These are phyloP conservation scores for Didymella exigua DNA, from an alignment of 2,329 filamentous ascomycete genomes.

Conservation along the genomic window DNA sequence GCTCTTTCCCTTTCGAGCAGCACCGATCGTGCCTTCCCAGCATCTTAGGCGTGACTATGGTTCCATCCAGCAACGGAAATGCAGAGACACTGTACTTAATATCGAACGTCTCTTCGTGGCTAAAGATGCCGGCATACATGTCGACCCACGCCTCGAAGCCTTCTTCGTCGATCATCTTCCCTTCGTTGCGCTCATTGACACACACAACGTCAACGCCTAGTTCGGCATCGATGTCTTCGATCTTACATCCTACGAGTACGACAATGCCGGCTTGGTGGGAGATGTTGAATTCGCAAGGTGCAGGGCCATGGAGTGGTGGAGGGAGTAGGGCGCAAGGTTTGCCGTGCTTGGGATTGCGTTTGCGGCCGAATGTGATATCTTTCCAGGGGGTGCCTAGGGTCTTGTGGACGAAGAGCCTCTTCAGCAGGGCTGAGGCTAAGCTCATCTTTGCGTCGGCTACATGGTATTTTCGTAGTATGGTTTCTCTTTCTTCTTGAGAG, in stretches of 20 bases:
- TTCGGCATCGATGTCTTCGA: conserved; percentile 47
- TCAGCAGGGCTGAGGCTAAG: conserved; percentile 73
- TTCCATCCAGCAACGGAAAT: conserved; percentile 51
- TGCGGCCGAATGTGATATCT: conserved; percentile 61
- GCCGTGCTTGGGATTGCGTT: conserved; percentile 57
- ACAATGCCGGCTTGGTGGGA: conserved; percentile 80
- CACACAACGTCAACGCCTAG: conserved; percentile 80
- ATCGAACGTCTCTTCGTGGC: conserved; percentile 63
- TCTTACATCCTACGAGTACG: conserved; percentile 61
- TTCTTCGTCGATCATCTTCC: conserved; percentile 63
- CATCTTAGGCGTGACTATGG: conserved; percentile 46
- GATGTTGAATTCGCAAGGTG: conserved; percentile 72
- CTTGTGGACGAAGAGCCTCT: conserved; percentile 70
- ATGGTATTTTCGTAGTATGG: conserved; percentile 67
- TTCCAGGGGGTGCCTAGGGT: conserved; percentile 66
- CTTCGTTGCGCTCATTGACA: conserved; percentile 69
- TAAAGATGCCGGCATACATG: conserved; percentile 74
- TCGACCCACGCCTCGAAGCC: conserved; percentile 73
- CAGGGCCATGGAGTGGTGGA: conserved; percentile 26
- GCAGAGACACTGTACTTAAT: conserved; percentile 62
- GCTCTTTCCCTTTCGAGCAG: conserved; percentile 45
- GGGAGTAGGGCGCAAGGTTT: conserved; percentile 57
- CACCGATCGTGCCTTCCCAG: conserved; percentile 54
- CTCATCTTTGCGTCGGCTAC: conserved; percentile 76
- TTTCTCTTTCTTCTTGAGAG: conserved; percentile 60